Base-by-base conservation (phyloP, 352 stramenopile species). In the Phytopythium oedochilum region DNA sequence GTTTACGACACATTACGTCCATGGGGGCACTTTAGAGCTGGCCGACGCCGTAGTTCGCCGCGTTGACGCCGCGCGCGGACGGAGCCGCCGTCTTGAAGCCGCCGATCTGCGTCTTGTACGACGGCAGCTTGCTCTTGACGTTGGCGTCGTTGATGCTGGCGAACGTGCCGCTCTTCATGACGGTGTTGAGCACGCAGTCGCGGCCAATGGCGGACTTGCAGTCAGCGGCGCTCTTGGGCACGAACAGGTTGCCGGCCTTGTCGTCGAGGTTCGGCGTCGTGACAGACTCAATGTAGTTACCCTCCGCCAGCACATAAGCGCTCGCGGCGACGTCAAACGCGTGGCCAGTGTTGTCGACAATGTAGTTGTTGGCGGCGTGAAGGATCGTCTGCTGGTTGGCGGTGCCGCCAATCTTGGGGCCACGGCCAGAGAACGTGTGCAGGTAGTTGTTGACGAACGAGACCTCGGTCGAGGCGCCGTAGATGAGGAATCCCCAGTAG, bases 381-480 rank as follows among this genome's bases (percentile, higher is more conserved):
- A 73, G 43, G 26, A 77, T n/a, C 5, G 49, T 45, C 22, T 59
- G 44, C 20, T 60, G 51, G 52, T 60, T 5, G 44, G 36, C 40
- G 4, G 59, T 61, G 18, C 66, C 63, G 17, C 53, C 57, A 23
- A 79, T 46, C 56, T 83, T 83, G 17, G 73, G 73, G 10, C 55
- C 61, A 14, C 73, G 73, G 26, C 73, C 73, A 0, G 70, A 80
- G 22, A 62, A 65, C 42, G 71, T 53, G 65, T 80, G 73, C 8
- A 80, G 57, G 49, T 64, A 71, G 51, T 80, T 83, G 42, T 64
- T 64, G 32, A 81, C 18, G 46, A 81, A 50, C 52, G 57, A 34
- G 26, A 31, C 0, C 22, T 17, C n/a, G n/a, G 63, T 74, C 31
- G 60, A 4, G 32, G 32, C n/a, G n/a, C 26, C 50, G 29, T 67